Conservation (phyloP, 192 early-diverging fungal species). For the Kickxella alabastrina region DNA sequence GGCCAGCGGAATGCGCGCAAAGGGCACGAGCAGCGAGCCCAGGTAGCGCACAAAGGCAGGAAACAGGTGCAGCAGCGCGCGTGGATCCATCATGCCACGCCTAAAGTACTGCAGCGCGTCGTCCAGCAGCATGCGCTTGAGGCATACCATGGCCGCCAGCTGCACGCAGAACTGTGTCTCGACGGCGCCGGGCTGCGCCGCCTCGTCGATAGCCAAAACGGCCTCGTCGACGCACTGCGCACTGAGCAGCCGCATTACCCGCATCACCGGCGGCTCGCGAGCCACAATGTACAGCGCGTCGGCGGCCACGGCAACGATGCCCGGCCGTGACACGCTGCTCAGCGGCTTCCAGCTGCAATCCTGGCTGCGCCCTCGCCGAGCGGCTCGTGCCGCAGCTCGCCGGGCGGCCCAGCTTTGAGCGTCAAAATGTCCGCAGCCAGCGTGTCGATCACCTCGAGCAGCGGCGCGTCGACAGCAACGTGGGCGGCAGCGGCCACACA, state of each 20-base stretch:
- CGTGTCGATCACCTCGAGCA: constrained; percentile 22
- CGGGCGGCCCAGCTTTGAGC: background rate
- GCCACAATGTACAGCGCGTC: constrained; percentile 28
- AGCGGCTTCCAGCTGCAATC: constrained; percentile 15
- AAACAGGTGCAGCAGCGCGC: constrained; percentile 36
- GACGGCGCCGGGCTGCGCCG: constrained; percentile 5
- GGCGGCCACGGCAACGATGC: constrained; percentile 5
- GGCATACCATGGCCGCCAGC: constrained; percentile 27
- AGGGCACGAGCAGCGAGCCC: constrained; percentile 30
- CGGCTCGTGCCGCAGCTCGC: constrained; percentile 7
- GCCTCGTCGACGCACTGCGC: constrained; percentile 37
- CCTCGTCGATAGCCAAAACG: constrained; percentile 16
- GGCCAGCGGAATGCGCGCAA: constrained; percentile 36
- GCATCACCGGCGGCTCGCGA: constrained; percentile 19
- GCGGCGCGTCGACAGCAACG: constrained; percentile 10
- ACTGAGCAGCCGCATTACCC: constrained; percentile 12
- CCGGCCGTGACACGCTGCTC: constrained; percentile 9
- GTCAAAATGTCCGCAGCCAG: background rate
- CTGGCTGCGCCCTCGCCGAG: background rate
- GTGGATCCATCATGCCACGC: constrained; percentile 34
- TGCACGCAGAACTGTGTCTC: constrained; percentile 39
- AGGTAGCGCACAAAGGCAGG: constrained; percentile 23
- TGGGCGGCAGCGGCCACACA: constrained; percentile 9
- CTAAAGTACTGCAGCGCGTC: constrained; percentile 38
- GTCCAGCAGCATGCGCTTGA: constrained; percentile 31